These are phyloP conservation scores for Botrytis hyacinthi DNA, from an alignment of 2,329 filamentous ascomycete genomes.

Conservation along the genomic window DNA sequence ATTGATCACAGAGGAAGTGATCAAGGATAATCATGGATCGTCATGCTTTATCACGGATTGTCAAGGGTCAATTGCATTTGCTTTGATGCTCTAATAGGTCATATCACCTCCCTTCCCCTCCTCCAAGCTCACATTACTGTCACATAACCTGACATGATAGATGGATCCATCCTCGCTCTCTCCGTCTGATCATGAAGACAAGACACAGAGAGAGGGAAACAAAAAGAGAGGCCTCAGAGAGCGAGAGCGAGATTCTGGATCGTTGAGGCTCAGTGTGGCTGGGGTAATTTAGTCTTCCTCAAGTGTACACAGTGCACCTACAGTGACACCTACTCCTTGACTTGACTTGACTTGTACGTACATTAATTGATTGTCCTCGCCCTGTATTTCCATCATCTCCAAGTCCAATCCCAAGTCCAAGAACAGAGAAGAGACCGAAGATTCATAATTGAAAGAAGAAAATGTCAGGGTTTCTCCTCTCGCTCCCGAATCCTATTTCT, in stretches of 20 bases:
- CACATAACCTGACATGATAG: neutral
- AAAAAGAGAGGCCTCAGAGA: too few species aligned
- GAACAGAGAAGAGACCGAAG: neutral
- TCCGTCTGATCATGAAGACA: neutral
- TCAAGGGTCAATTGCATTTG: neutral
- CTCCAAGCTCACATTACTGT: neutral
- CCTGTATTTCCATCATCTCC: neutral
- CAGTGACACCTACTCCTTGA: too few species aligned
- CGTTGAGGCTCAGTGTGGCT: constrained; percentile 12
- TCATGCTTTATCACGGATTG: neutral
- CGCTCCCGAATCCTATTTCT: neutral
- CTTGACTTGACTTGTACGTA: neutral
- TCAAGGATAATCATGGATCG: neutral
- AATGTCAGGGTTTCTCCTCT: neutral
- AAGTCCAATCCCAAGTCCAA: too few species aligned
- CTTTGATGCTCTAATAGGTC: constrained; percentile 1
- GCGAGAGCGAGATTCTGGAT: neutral
- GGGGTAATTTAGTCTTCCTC: neutral
- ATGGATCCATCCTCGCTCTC: neutral
- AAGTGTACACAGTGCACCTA: neutral
- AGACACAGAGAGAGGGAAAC: neutral
- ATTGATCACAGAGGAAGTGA: neutral
- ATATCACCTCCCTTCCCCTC: neutral
- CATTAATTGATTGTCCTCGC: neutral
- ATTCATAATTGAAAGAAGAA: neutral